A percentile compares a stretch with the other conserved stretches of the same genome.
These are phyloP conservation scores for Penicillium griseofulvum DNA, from an alignment of 2,329 filamentous ascomycete genomes.

Conservation along the genomic window DNA sequence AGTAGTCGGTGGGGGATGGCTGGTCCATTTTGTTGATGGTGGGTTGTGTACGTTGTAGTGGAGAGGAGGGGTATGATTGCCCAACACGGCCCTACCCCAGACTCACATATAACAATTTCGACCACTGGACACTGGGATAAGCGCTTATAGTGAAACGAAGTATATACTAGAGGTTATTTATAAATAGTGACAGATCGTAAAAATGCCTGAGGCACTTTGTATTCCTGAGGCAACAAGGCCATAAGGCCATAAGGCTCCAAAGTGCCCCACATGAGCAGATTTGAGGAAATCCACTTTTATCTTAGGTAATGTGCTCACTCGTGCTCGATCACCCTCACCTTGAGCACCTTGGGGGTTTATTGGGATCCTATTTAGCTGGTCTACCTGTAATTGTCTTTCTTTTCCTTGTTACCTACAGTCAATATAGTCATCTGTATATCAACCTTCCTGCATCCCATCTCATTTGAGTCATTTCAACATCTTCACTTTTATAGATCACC, in stretches of 20 bases:
- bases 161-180: neutral
- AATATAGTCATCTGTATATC: neutral
- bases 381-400: neutral
- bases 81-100: neutral
- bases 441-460: neutral
- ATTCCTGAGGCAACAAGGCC: neutral
- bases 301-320: slow-evolving; percentile 17
- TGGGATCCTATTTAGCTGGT: slow-evolving; percentile 6
- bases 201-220: neutral
- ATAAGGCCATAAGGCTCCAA: neutral
- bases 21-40: slow-evolving; percentile 5
- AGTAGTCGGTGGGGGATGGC: slow-evolving; percentile 25
- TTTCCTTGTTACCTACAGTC: neutral
- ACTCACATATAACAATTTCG: neutral
- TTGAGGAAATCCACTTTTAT: slow-evolving; percentile 14
- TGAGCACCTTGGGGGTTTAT: slow-evolving; percentile 8
- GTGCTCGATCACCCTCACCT: slow-evolving; percentile 30
- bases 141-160: neutral
- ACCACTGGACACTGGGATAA: neutral
- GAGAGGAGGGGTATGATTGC: slow-evolving; percentile 3
- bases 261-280: slow-evolving; percentile 14
- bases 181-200: neutral
- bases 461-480: neutral
- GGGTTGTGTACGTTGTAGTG: neutral
- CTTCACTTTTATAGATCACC: slow-evolving; percentile 30